A percentile compares a stretch with the other conserved stretches of the same genome.
These are phyloP conservation scores for Talaromyces sp. DNA, from an alignment of 2,329 filamentous ascomycete genomes.

Conservation along the genomic window DNA sequence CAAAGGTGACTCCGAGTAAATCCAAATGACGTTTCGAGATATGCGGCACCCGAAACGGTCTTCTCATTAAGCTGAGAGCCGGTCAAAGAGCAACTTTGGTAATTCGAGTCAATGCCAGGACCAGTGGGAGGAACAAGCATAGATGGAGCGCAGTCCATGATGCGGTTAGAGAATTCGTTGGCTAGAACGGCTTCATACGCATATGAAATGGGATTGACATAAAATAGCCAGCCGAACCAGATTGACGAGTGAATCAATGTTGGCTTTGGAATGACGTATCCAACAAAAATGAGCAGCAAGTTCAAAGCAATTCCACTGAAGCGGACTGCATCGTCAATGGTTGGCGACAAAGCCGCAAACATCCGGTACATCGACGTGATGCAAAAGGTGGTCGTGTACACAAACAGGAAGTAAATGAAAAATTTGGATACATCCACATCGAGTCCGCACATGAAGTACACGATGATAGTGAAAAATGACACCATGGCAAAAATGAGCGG, in stretches of 20 bases:
- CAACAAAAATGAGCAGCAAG: slow-evolving; percentile 58
- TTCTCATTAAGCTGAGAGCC: slow-evolving; percentile 51
- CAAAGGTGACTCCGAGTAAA: slow-evolving; percentile 57
- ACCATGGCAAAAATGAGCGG: slow-evolving; percentile 56
- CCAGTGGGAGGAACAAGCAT: slow-evolving; percentile 53
- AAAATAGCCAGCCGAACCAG: slow-evolving; percentile 59
- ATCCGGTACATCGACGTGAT: slow-evolving; percentile 62
- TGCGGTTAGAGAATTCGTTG: slow-evolving; percentile 57
- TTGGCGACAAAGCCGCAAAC: slow-evolving; percentile 58
- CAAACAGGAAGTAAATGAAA: slow-evolving; percentile 61
- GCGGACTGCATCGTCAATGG: slow-evolving; percentile 61
- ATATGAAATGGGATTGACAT: slow-evolving; percentile 52
- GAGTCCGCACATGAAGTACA: slow-evolving; percentile 61
- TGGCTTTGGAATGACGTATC: slow-evolving; percentile 64
- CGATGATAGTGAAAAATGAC: slow-evolving; percentile 55
- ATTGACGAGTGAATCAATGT: slow-evolving; percentile 54
- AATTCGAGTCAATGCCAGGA: slow-evolving; percentile 48
- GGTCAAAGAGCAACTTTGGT: slow-evolving; percentile 58
- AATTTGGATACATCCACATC: slow-evolving; percentile 58
- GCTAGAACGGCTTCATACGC: slow-evolving; percentile 62
- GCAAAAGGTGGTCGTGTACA: slow-evolving; percentile 58
- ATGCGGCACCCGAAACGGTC: slow-evolving; percentile 49
- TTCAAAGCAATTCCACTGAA: slow-evolving; percentile 60
- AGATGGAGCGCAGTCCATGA: slow-evolving; percentile 54
- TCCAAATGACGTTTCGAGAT: slow-evolving; percentile 51